Evolutionary conservation across 495 filamentous ascomycete species (phyloP).

Genomic region (Hypoxylon perforatum): DNA sequence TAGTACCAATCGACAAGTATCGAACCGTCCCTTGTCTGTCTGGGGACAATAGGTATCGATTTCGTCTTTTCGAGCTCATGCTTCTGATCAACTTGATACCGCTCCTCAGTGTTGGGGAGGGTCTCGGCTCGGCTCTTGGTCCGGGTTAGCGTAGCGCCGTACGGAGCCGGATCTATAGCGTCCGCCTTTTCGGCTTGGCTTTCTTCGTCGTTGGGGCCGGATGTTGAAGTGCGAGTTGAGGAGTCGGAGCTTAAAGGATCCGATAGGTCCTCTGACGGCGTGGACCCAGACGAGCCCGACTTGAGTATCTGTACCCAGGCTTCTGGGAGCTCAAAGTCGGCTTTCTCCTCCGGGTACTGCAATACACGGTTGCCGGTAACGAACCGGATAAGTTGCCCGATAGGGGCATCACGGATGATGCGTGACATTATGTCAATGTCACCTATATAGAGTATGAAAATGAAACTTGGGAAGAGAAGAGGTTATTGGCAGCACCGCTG

Average conservation of each 20-base stretch:
- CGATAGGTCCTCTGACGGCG: constrained; percentile 11
- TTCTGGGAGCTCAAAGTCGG: constrained; percentile 62
- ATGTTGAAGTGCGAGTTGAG: constrained; percentile 40
- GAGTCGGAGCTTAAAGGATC: constrained; percentile 23
- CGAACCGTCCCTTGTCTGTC: constrained; percentile 54
- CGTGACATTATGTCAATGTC: constrained; percentile 16
- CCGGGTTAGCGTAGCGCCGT: constrained; percentile 62
- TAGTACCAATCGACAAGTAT: constrained; percentile 70
- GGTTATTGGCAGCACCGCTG: not conserved
- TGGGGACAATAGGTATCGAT: constrained; percentile 60
- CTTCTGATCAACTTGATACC: constrained; percentile 56
- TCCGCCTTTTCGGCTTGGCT: constrained; percentile 49
- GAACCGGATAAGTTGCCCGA: constrained; percentile 65
- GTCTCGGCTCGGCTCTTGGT: constrained; percentile 49
- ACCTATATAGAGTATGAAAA: constrained; percentile 1
- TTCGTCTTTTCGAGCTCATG: constrained; percentile 55
- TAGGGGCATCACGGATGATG: constrained; percentile 62
- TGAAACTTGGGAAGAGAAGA: not conserved
- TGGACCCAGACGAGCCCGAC: constrained; percentile 10
- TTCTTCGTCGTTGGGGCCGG: constrained; percentile 37
- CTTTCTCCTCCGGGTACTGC: constrained; percentile 65
- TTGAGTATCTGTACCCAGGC: constrained; percentile 54
- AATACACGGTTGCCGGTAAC: constrained; percentile 61
- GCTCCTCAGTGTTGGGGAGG: constrained; percentile 48
- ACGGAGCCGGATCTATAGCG: constrained; percentile 54